Conservation (phyloP, 805 yeast species). For the Cyberlindnera samutprakarnensis region DNA sequence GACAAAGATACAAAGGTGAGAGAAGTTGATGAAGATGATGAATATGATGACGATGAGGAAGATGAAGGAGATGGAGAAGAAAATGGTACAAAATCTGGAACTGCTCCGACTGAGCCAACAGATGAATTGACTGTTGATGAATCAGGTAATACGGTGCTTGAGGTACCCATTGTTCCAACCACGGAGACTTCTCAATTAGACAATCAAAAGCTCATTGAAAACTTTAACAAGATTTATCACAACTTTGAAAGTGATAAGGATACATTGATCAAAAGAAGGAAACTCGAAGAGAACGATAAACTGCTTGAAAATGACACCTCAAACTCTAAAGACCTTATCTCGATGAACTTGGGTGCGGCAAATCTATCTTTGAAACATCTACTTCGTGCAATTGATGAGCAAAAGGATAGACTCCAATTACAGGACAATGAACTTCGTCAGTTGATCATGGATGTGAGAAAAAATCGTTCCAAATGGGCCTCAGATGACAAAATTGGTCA, state of each 20-base stretch:
- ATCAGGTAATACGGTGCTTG: constrained; percentile 22
- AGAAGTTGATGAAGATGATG: constrained; percentile 30
- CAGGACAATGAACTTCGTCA: constrained; percentile 80
- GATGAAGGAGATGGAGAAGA: constrained; percentile 18
- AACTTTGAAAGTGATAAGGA: constrained; percentile 70
- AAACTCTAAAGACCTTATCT: constrained; percentile 21
- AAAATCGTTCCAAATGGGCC: constrained; percentile 96
- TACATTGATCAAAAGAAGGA: constrained; percentile 65
- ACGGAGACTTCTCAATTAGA: constrained; percentile 27
- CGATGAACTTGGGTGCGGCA: constrained; percentile 61
- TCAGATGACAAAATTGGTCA: constrained; percentile 93
- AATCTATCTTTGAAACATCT: constrained; percentile 74
- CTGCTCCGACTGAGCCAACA: constrained; percentile 7
- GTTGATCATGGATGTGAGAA: constrained; percentile 85
- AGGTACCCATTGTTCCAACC: constrained; percentile 27
- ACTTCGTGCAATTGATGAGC: constrained; percentile 66
- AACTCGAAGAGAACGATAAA: constrained; percentile 74
- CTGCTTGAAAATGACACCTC: constrained; percentile 33
- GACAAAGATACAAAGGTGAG: constrained; percentile 12
- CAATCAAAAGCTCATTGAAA: constrained; percentile 37
- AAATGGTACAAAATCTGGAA: constrained; percentile 13
- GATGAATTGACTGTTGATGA: constrained; percentile 14
- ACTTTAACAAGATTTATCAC: constrained; percentile 68
- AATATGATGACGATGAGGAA: constrained; percentile 23
- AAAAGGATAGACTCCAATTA: constrained; percentile 65